Base-by-base conservation (phyloP, 2,329 filamentous ascomycete species). In the Alternaria consortialis region DNA sequence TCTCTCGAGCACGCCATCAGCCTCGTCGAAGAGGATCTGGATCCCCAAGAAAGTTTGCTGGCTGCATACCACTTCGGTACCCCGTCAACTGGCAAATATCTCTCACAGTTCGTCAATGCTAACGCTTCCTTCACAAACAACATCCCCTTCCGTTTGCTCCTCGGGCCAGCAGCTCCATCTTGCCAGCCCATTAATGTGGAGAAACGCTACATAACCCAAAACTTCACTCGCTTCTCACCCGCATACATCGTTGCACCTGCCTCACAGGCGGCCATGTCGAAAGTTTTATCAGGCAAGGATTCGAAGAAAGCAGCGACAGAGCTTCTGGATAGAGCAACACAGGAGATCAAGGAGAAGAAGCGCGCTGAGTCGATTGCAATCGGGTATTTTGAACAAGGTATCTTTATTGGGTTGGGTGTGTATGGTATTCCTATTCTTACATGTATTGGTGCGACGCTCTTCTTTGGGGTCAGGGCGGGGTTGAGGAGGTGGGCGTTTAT, bases 1-100 rank as follows among this genome's bases (percentile, higher is more conserved):
- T 84, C 83, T 48, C 76, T 87, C 20, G 85, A 87, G 56, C 84
- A 87, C 69, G 84, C 83, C 5, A 85, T 88, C 64, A 82, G 85
- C 59, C 70, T 84, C 12, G 53, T 71, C 6, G 69, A 80, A 15
- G 79, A 77, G 53, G 71, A 72, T 65, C 77, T 70, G n/a, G 73
- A 64, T 2, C 42, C 57, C 2, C 43, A 60, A 60, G 43, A 65
- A 0, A 63, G 46, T 2, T 67, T 84, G 1, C 74, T 82, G 1
- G 84, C 84, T 20, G 79, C 82, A 2, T 88, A 87, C 66, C 78
- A 85, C 62, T 89, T 88, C 69, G 82, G 83, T 9, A 77, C 78
- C 23, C 78, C 82, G 0, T 63, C 78, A 2, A 77, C 83, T 2
- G 85, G 83, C 15, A 90, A 89, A 70, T 90, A 89, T 63, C 79